Evolutionary conservation across 2,329 filamentous ascomycete genomes (phyloP).

Genomic region (Dothistroma septosporum): DNA sequence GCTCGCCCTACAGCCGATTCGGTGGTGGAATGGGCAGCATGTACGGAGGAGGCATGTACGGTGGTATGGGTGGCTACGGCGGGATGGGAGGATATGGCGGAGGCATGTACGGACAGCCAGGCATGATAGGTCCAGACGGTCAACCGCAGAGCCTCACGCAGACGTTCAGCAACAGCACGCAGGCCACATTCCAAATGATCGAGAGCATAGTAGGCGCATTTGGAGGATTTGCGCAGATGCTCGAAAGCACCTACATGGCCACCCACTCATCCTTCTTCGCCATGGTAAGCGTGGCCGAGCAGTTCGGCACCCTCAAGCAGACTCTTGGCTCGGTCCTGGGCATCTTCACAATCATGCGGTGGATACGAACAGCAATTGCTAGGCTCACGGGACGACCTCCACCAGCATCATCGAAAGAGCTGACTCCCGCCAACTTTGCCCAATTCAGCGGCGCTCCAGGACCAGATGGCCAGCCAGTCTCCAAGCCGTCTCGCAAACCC

Average conservation of each 20-base stretch:
- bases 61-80: slow-evolving; percentile 33
- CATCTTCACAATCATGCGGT: slow-evolving; percentile 92
- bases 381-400: slow-evolving; percentile 88
- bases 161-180: slow-evolving; percentile 89
- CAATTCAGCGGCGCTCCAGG: slow-evolving; percentile 67
- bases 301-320: slow-evolving; percentile 88
- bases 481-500: slow-evolving; percentile 85
- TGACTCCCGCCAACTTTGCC: slow-evolving; percentile 89
- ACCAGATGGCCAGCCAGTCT: slow-evolving; percentile 62
- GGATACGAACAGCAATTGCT: slow-evolving; percentile 85
- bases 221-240: slow-evolving; percentile 96
- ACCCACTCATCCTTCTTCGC: slow-evolving; percentile 98
- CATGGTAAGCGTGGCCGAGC: slow-evolving; percentile 97
- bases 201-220: slow-evolving; percentile 96
- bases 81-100: slow-evolving; percentile 24
- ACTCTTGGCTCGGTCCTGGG: slow-evolving; percentile 90
- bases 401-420: slow-evolving; percentile 77
- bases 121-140: slow-evolving; percentile 58
- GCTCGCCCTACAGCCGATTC: slow-evolving; percentile 47
- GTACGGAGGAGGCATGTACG: slow-evolving; percentile 25
- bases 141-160: slow-evolving; percentile 94
- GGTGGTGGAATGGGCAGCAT: slow-evolving; percentile 37
- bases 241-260: slow-evolving; percentile 99
- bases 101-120: slow-evolving; percentile 42
- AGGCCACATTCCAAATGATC: slow-evolving; percentile 96